Base-by-base conservation (phyloP, 2,329 filamentous ascomycete species). In the Colletotrichum trifolii region DNA sequence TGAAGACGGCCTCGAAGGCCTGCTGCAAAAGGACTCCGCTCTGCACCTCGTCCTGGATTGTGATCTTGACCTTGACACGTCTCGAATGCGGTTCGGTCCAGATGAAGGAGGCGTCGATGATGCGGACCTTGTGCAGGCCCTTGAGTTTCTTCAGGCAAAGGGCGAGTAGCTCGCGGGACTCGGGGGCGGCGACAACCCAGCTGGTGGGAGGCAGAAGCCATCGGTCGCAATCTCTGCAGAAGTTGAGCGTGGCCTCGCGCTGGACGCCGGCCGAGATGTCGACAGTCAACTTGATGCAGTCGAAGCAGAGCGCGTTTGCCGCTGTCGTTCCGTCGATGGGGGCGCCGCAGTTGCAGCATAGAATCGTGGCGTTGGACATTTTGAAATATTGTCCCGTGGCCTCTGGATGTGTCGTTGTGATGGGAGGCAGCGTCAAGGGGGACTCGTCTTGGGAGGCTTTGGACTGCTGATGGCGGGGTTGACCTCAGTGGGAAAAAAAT, bases 61-160 rank as follows among this genome's bases (percentile, higher is more conserved):
- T 98, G 77, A 99, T 90, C 83, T 97, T 97, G 77, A 98, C 90
- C 80, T 94, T 96, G 69, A 98, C 86, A 76, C 96, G 86, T 74
- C 93, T 86, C 72, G 94, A 97, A 81, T 99, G 96, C 10, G 96
- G 95, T 79, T 99, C 96, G 1, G 96, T 99, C 96, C 96, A 99
- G 75, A 98, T 92, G 76, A 98, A 99, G 73, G 89, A 92, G 50
- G 96, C 96, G 76, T 99, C 96, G 73, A 97, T 94, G 73, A 99
- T 96, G 67, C 96, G 87, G 70, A 97, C 92, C 82, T 96, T 97
- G 76, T 90, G 89, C 68, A 99, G 81, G 36, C 94, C 94, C 69
- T 92, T 85, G 68, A 99, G 81, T 78, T 96, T 96, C 75, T 93
- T 90, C 70, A 99, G 83, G 78, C 96, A 99, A 50, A 99, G 82